phyloP scores from a whole-genome alignment of 2,329 filamentous ascomycete species.

The Penicillium verrucosum region DNA sequence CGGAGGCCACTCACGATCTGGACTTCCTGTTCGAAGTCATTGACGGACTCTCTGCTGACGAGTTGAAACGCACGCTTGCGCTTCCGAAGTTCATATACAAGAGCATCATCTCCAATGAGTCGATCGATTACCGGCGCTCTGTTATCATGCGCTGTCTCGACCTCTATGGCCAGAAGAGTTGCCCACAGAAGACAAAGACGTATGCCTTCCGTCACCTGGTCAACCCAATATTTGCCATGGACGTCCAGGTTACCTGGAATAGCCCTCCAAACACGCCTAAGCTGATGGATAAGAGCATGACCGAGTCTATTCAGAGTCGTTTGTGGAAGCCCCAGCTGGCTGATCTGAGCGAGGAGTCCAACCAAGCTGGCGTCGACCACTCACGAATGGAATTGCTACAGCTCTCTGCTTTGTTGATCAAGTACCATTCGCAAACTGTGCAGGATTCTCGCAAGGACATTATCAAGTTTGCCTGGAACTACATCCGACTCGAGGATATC shows the following conservation, averaged over 20 bases:
- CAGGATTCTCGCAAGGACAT: constrained; percentile 95
- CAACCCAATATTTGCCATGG: constrained; percentile 95
- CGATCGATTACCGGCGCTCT: constrained; percentile 79
- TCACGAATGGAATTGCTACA: constrained; percentile 95
- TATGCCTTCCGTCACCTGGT: constrained; percentile 89
- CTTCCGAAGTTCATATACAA: constrained; percentile 81
- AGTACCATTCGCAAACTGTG: constrained; percentile 84
- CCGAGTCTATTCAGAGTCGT: constrained; percentile 84
- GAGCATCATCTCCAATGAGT: constrained; percentile 77
- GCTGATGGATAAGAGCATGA: constrained; percentile 80
- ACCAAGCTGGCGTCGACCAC: constrained; percentile 85
- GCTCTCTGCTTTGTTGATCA: constrained; percentile 89
- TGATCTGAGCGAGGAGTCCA: constrained; percentile 77
- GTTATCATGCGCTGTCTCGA: constrained; percentile 84
- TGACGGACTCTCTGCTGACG: constrained; percentile 76
- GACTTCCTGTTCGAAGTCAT: constrained; percentile 83
- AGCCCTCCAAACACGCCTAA: constrained; percentile 59
- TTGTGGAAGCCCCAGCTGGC: constrained; percentile 89
- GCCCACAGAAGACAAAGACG: constrained; percentile 84
- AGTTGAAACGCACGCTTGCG: constrained; percentile 72
- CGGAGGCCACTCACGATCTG: constrained; percentile 69
- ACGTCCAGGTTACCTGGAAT: constrained; percentile 79
- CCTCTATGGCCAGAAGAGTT: constrained; percentile 73
- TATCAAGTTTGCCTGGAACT: constrained; percentile 99
- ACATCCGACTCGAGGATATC: constrained; percentile 95